Evolutionary conservation across 2,329 filamentous ascomycete genomes (phyloP), one percentile per base, ranked within the genome.

Genomic region (Aotearoamyces nothofagi): DNA sequence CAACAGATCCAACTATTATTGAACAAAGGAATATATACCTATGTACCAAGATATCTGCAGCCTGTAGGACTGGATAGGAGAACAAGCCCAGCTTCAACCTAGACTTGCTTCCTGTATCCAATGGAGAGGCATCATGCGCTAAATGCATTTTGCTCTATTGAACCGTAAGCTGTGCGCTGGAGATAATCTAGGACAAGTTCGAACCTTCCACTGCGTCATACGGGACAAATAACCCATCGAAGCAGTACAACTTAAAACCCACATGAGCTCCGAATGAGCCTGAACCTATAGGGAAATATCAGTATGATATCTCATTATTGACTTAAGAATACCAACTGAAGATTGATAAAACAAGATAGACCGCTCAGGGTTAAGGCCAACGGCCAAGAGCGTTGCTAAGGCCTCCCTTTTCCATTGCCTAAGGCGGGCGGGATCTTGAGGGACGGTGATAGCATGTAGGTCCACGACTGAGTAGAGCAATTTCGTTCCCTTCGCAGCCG

Each of bases 201-300:
- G 39, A 47, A 82, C 83, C 73, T 98, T 98, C 86, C 90, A 98
- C 54, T 96, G 90, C 15, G 90, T 96, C 90, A 98, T 98, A n/a
- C 90, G 67, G 7, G 78, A 78, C n/a, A 98, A 60, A 54, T 93
- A 92, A 22, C 90, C 90, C 53, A 90, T 84, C 4, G 81, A 87
- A 14, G 90, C 81, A 29, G 80, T 79, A 40, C 86, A 94, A 47
- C 82, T 87, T 36, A 98, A 57, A 46, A 96, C 84, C 90, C 90
- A 98, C 80, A 93, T 92, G 38, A 98, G 64, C 53, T 96, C 86
- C 4, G 79, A 60, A 55, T 96, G 90, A 26, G 76, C 74, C 11
- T 73, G 62, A 2, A 86, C 74, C 71, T 81, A 38, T 20, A n/a
- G n/a, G 19, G 19, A 7, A 7, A 8, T 20, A 20, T 20, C n/a